Base-by-base conservation (phyloP, 31 red algal species). In the Porphyra umbilicalis region DNA sequence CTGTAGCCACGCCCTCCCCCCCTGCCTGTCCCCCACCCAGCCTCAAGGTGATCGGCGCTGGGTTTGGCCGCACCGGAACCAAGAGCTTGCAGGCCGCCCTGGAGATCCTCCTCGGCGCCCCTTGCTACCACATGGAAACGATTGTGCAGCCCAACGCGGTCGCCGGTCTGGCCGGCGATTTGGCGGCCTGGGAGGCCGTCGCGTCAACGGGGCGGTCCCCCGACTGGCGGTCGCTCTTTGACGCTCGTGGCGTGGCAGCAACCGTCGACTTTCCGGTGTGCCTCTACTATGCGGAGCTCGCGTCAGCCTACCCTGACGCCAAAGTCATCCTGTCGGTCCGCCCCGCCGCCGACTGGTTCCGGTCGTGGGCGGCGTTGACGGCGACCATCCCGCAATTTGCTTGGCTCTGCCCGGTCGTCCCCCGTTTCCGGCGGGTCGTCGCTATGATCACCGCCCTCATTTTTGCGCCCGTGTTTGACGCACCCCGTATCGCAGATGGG, bases 21-120 rank as follows among this genome's bases (percentile, higher is more conserved):
- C n/a, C n/a, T n/a, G n/a, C n/a, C n/a, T n/a, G n/a, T n/a, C n/a
- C n/a, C n/a, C n/a, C n/a, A n/a, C n/a, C n/a, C n/a, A n/a, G n/a
- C n/a, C n/a, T n/a, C n/a, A n/a, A n/a, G n/a, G n/a, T n/a, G n/a
- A n/a, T 81, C 20, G 79, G 79, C 31, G 79, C 79, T 1, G 79
- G 79, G 16, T 35, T 37, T 44, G 38, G 38, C 30, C 79, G 79
- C 36, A 81, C 79, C 31, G 79, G 79, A 18, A 81, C 79, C 16
- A 31, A 18, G 32, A 40, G 35, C 33, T 10, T 81, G 79, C 31
- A 35, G 35, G 36, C 79, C 38, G 79, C 79, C 9, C 79, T 81
- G 38, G 79, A 37, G 18, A 39, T 25, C 11, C 38, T 81, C 33
- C 36, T 38, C 14, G 35, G n/a, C 39, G 36, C 36, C 16, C 35